These are phyloP conservation scores for Hymenoscyphus linearis DNA, from an alignment of 2,329 filamentous ascomycete species.

Conservation along the genomic window DNA sequence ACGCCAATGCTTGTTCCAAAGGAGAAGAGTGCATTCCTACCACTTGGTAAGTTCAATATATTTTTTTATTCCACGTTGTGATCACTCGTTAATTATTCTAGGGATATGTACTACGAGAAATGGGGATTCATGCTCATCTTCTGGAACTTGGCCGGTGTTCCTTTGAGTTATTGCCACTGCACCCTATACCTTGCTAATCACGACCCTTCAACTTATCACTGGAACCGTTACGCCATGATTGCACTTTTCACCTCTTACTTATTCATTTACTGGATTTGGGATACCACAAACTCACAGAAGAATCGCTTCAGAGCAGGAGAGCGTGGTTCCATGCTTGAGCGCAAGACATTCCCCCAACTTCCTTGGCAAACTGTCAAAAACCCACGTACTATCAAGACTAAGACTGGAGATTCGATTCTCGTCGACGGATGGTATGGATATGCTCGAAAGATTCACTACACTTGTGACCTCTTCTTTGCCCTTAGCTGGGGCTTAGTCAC, in stretches of 20 bases:
- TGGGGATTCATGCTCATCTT: constrained; percentile 98
- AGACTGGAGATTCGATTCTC: constrained; percentile 70
- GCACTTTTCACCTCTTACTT: constrained; percentile 67
- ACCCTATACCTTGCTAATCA: constrained; percentile 86
- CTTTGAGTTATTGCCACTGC: constrained; percentile 89
- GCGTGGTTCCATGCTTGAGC: constrained; percentile 62
- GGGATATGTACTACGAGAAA: constrained; percentile 96
- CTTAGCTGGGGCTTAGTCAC: constrained; percentile 75
- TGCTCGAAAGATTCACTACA: constrained; percentile 77
- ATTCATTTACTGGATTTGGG: constrained; percentile 86
- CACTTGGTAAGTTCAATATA: constrained; percentile 60
- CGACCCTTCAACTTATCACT: constrained; percentile 66
- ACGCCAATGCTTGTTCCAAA: constrained; percentile 88
- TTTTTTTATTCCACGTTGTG: not conserved
- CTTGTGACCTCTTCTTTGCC: constrained; percentile 74
- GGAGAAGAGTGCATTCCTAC: constrained; percentile 86
- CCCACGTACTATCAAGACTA: constrained; percentile 69
- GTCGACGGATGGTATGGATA: constrained; percentile 82
- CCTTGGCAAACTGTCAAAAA: constrained; percentile 81
- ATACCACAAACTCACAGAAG: constrained; percentile 89
- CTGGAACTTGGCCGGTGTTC: constrained; percentile 92
- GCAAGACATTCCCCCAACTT: constrained; percentile 84
- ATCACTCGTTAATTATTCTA: constrained; percentile 25
- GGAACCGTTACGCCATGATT: constrained; percentile 63
- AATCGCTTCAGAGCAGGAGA: constrained; percentile 83